These are phyloP conservation scores for Pholiota adiposa DNA, from an alignment of 1,284 basidiomycete species.

Conservation along the genomic window DNA sequence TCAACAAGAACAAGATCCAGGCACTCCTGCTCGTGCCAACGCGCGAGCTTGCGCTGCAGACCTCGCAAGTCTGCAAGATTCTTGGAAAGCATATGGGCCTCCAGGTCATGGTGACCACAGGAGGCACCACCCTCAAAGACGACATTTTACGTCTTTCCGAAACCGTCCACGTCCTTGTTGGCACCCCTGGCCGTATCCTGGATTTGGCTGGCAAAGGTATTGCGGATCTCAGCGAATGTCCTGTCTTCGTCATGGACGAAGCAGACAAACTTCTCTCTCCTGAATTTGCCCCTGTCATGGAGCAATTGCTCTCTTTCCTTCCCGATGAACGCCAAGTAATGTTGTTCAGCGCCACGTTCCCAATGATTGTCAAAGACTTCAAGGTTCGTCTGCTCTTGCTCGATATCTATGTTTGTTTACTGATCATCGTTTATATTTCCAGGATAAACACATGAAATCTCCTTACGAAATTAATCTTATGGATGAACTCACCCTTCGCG, in stretches of 20 bases:
- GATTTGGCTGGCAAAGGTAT: slow-evolving; percentile 94
- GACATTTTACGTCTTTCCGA: slow-evolving; percentile 95
- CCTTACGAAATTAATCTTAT: slow-evolving; percentile 99
- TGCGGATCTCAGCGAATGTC: slow-evolving; percentile 93
- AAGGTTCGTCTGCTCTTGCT: slow-evolving; percentile 60
- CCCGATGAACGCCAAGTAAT: slow-evolving; percentile 93
- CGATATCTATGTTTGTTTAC: not conserved
- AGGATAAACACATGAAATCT: slow-evolving; percentile 98
- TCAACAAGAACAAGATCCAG: slow-evolving; percentile 89
- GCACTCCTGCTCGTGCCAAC: slow-evolving; percentile 94
- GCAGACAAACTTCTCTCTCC: slow-evolving; percentile 98
- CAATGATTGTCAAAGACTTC: slow-evolving; percentile 99
- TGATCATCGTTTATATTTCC: not conserved
- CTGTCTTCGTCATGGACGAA: slow-evolving; percentile 99
- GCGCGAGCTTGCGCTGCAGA: slow-evolving; percentile 94
- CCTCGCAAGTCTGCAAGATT: slow-evolving; percentile 96
- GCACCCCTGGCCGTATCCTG: slow-evolving; percentile 95
- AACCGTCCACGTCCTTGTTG: slow-evolving; percentile 94
- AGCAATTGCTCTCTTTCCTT: slow-evolving; percentile 89
- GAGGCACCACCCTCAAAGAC: slow-evolving; percentile 97
- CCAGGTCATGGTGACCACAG: slow-evolving; percentile 99
- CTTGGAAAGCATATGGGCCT: slow-evolving; percentile 95
- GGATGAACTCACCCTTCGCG: slow-evolving; percentile 98
- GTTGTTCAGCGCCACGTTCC: slow-evolving; percentile 99
- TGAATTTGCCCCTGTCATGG: slow-evolving; percentile 98